phyloP scores from a whole-genome alignment of 2,329 filamentous ascomycete genomes.

The Sordariomycetes sp. region DNA sequence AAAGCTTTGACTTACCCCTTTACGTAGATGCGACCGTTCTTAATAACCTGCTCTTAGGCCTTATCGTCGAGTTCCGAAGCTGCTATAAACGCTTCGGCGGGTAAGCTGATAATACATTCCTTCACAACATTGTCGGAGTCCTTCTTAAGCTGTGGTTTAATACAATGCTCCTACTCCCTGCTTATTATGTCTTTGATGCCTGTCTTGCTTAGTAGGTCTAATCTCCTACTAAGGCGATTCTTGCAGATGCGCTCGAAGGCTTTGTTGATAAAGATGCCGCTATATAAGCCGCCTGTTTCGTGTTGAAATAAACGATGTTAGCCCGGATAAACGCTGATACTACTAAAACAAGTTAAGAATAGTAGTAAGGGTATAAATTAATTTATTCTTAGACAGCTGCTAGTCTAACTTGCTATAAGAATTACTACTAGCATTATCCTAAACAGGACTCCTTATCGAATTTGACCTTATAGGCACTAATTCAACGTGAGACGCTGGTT shows the following conservation, averaged over 20 bases:
- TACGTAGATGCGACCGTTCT: not conserved
- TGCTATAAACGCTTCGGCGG: not conserved
- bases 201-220: slow-evolving; percentile 1
- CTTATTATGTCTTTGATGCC: slow-evolving; percentile 7
- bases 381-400: not conserved
- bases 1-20: too few species aligned
- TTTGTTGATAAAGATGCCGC: slow-evolving; percentile 25
- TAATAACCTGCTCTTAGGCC: not conserved
- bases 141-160: slow-evolving; percentile 13
- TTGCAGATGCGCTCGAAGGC: slow-evolving; percentile 18
- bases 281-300: slow-evolving; percentile 9
- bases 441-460: not conserved
- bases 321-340: too few species aligned
- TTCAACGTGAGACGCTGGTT: not conserved
- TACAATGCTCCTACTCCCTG: slow-evolving; percentile 13
- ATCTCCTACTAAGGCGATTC: slow-evolving; percentile 7
- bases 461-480: not conserved
- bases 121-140: not conserved
- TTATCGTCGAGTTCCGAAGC: not conserved
- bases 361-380: not conserved
- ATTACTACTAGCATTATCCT: not conserved
- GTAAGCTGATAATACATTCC: not conserved
- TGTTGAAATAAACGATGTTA: too few species aligned
- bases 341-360: too few species aligned
- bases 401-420: not conserved